phyloP scores from a whole-genome alignment of 306 rosid genomes.

The Fragaria vesca region DNA sequence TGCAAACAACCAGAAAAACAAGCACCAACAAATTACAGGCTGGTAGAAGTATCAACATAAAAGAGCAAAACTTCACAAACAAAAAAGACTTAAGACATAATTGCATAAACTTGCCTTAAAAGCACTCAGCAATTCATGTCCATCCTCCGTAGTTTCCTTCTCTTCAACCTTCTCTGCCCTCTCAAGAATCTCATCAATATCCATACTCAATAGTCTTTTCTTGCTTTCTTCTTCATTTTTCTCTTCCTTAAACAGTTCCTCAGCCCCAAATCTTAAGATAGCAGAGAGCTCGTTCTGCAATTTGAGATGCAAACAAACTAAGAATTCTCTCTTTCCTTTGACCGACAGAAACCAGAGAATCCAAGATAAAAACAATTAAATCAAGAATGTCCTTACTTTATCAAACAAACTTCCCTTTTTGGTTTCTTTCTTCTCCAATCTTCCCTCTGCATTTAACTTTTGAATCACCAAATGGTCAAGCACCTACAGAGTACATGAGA shows the following conservation, averaged over 20 bases:
- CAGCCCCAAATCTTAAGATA: conserved; percentile 97
- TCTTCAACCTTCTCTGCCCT: conserved; percentile 99
- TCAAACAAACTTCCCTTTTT: conserved; percentile 88
- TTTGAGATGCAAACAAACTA: conserved; percentile 4
- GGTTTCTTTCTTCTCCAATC: conserved; percentile 94
- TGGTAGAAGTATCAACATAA: not conserved
- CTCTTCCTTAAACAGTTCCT: conserved; percentile 97
- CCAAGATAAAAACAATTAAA: conserved; percentile 7
- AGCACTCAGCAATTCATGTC: conserved; percentile 80
- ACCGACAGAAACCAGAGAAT: not conserved
- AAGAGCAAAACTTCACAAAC: not conserved
- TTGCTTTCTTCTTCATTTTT: conserved; percentile 96
- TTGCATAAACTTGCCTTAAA: conserved; percentile 71
- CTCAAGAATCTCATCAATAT: conserved; percentile 99
- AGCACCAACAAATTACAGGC: not conserved
- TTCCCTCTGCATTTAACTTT: conserved; percentile 96
- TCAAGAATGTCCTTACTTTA: conserved; percentile 60
- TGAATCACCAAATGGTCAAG: conserved; percentile 99
- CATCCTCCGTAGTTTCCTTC: conserved; percentile 74
- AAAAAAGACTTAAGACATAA: conserved; percentile 7
- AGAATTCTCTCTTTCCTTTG: not conserved
- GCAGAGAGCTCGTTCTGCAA: conserved; percentile 95
- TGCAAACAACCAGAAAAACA: not conserved
- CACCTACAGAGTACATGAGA: conserved; percentile 57
- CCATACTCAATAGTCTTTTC: conserved; percentile 83